phyloP scores from a whole-genome alignment of 345 rosid species.

The Hibiscus trionum region DNA sequence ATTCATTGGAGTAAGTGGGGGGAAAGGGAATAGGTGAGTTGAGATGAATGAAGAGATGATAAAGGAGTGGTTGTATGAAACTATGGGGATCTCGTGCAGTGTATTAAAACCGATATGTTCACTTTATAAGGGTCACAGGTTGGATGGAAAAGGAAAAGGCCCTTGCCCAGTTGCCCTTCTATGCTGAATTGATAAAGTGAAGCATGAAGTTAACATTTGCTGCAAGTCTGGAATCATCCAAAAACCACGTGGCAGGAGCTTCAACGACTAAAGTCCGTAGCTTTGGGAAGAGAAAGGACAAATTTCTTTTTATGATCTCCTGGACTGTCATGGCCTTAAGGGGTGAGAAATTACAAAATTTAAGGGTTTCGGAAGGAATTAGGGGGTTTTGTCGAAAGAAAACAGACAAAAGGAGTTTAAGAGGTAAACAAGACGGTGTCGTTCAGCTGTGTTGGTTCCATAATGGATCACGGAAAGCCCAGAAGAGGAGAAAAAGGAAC shows the following conservation, averaged over 20 bases:
- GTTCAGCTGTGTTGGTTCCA: no score
- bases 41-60: not conserved
- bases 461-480: no score
- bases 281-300: not conserved
- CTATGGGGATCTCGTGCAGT: slow-evolving; percentile 48
- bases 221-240: slow-evolving; percentile 9
- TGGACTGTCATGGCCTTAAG: no score
- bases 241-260: not conserved
- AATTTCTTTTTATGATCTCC: no score
- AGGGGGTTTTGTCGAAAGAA: no score
- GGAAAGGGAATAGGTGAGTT: not conserved
- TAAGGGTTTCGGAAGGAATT: no score
- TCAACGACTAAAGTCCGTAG: not conserved
- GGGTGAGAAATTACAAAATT: no score
- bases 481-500: no score
- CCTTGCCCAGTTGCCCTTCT: not conserved
- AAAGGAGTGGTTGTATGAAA: slow-evolving; percentile 21
- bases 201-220: not conserved
- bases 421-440: no score
- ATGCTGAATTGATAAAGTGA: slow-evolving; percentile 8
- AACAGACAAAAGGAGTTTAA: no score
- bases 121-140: slow-evolving; percentile 44
- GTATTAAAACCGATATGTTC: slow-evolving; percentile 23
- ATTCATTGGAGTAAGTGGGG: not conserved
- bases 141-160: slow-evolving; percentile 14